Evolutionary conservation across 2,329 filamentous ascomycete genomes (phyloP), one percentile per base, ranked within the genome.

Genomic region (Botrytis squamosa): DNA sequence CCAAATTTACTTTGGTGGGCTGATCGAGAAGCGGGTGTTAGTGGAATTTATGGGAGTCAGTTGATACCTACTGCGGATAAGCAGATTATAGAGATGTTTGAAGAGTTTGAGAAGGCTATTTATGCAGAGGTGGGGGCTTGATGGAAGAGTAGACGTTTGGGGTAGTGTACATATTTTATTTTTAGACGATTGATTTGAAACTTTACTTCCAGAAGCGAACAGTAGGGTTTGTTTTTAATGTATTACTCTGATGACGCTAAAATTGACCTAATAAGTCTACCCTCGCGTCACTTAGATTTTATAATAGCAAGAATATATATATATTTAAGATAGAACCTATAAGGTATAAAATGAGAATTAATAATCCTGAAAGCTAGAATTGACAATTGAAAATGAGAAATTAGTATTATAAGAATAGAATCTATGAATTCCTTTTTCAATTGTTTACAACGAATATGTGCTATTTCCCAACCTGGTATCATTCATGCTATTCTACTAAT

Each of bases 1-100:
- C 80, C 83, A 22, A 87, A 87, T 78, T 75, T 85, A 6, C 81
- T 82, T 33, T 88, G 85, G 86, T 83, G 83, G 75, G 76, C 84
- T 78, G 82, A 82, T 79, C 75, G 83, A 3, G 77, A 81, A 49
- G 81, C 82, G 5, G 85, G 83, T 2, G 38, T 87, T 10, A 83
- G 81, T 66, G 81, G 83, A 10, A 78, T 84, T 33, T 84, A 84
- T 75, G 84, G 81, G 0, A 83, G 82, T 74, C 84, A 86, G 77
- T 79, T 85, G 12, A 62, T 83, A 64, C 85, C 85, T 16, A 79
- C 83, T 0, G 84, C 81, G 0, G 85, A 86, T 77, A n/a, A 57
- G 7, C 78, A 77, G 60, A 79, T 78, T 6, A 78, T 80, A 63
- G 78, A 80, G 67, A 78, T 84, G 73, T 82, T 82, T 64, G 78